Conservation (phyloP, 345 rosid species). For the Populus simonii region DNA sequence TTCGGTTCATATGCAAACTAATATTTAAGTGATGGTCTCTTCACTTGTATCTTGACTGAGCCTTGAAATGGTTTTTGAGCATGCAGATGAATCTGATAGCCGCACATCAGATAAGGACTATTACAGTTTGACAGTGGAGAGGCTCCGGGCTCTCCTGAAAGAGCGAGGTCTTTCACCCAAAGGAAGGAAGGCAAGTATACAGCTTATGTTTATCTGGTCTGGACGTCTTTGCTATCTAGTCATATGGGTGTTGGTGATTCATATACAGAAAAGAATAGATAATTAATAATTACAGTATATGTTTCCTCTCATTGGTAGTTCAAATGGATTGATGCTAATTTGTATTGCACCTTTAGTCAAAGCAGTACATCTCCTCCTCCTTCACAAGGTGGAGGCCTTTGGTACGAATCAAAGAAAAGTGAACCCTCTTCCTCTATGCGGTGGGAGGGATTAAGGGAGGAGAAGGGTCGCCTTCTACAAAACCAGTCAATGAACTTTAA, state of each 20-base stretch:
- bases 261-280: background rate
- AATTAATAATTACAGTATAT: background rate
- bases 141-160: constrained; percentile 79
- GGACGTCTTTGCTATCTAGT: background rate
- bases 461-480: background rate
- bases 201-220: background rate
- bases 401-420: background rate
- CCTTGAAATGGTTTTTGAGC: background rate
- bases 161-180: constrained; percentile 67
- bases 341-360: background rate
- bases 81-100: constrained; percentile 63
- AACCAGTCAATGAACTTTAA: background rate
- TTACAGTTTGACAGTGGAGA: constrained; percentile 76
- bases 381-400: background rate
- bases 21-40: background rate
- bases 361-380: background rate
- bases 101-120: constrained; percentile 55
- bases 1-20: background rate
- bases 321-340: background rate
- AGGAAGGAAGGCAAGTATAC: constrained; percentile 75
- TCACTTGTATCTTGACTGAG: background rate
- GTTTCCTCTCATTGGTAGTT: background rate
- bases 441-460: background rate
- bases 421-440: background rate
- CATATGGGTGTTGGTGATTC: background rate